Conservation (phyloP, 257 asterid species). For the Paulownia fortunei region DNA sequence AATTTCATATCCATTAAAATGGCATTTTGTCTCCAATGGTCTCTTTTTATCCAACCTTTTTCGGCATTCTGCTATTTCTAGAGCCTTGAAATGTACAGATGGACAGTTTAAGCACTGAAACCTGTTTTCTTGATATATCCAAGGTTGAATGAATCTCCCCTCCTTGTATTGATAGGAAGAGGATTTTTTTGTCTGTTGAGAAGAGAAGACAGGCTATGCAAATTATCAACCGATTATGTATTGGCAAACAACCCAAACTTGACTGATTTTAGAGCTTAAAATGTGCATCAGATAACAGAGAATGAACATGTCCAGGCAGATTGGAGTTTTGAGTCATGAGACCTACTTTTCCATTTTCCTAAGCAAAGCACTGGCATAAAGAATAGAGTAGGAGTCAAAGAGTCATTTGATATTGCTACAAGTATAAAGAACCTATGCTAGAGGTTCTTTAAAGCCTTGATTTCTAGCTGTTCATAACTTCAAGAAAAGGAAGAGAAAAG, state of each 20-base stretch:
- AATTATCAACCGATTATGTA: no score
- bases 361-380: conserved; percentile 25
- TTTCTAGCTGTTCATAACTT: neutral
- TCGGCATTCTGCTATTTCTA: conserved; percentile 37
- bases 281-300: conserved; percentile 28
- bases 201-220: no score
- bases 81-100: conserved; percentile 32
- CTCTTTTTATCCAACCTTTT: conserved; percentile 16
- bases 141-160: neutral
- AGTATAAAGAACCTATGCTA: no score
- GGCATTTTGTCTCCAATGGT: conserved; percentile 31
- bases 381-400: neutral
- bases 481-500: no score
- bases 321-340: conserved; percentile 42
- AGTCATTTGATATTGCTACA: no score
- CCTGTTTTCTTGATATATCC: no score
- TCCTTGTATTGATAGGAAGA: no score
- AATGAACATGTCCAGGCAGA: conserved; percentile 31
- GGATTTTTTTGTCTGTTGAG: no score
- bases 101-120: neutral
- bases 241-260: conserved; percentile 36
- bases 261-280: conserved; percentile 17
- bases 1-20: conserved; percentile 27
- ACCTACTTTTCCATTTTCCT: conserved; percentile 35
- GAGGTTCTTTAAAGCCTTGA: no score